Conservation (phyloP, 345 rosid genomes). For the Zanthoxylum bungeanum region DNA sequence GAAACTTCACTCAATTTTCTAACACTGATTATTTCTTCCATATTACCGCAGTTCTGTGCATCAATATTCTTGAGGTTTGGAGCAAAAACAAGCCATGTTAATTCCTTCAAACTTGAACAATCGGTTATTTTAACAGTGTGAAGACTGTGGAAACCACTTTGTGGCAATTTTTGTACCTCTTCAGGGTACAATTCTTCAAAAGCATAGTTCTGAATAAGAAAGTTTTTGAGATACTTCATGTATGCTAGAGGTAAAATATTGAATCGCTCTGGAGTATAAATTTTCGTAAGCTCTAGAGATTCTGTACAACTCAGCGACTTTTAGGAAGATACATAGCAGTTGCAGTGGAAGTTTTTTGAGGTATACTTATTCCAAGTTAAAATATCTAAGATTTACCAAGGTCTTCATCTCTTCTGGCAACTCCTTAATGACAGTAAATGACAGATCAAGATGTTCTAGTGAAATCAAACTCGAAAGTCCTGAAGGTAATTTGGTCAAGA, state of each 20-base stretch:
- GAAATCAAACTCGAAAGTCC: slow-evolving; percentile 13
- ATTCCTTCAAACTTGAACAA: slow-evolving; percentile 7
- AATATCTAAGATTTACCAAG: slow-evolving; percentile 21
- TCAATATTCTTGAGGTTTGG: slow-evolving; percentile 14
- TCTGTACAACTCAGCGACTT: background rate
- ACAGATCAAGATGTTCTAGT: slow-evolving; percentile 27
- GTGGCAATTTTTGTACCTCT: background rate
- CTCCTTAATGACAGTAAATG: slow-evolving; percentile 21
- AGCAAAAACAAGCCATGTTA: slow-evolving; percentile 27
- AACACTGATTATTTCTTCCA: slow-evolving; percentile 23
- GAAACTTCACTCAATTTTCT: slow-evolving; percentile 1
- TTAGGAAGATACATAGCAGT: slow-evolving; percentile 1
- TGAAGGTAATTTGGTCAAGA: slow-evolving; percentile 25
- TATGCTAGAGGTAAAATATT: background rate
- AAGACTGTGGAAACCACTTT: background rate
- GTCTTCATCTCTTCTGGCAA: slow-evolving; percentile 29
- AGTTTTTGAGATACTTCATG: background rate
- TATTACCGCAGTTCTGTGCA: background rate
- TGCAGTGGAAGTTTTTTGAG: slow-evolving; percentile 18
- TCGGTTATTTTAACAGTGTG: background rate
- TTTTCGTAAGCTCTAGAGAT: background rate
- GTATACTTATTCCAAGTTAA: slow-evolving; percentile 12
- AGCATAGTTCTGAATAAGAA: background rate
- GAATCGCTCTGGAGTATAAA: background rate
- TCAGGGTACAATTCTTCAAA: slow-evolving; percentile 5